Conservation (phyloP, 2,329 filamentous ascomycete genomes). For the Torrubiella hemipterigena region DNA sequence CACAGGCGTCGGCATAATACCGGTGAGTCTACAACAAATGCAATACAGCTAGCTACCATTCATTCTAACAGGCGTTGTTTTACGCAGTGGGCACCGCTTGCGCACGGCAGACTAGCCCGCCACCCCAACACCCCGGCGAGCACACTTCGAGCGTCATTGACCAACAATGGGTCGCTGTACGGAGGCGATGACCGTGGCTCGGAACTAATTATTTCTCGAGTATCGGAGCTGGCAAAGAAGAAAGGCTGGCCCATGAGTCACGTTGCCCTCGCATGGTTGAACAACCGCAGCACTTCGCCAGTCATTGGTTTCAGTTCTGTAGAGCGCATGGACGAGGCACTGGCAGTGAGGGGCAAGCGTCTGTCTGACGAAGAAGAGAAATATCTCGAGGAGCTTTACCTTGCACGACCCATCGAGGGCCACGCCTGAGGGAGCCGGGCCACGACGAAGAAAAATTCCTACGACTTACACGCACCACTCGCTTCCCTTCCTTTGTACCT, state of each 20-base stretch:
- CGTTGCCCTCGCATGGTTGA: constrained; percentile 52
- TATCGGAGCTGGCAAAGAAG: constrained; percentile 43
- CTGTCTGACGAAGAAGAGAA: constrained; percentile 45
- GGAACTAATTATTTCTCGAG: constrained; percentile 15
- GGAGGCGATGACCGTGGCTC: constrained; percentile 30
- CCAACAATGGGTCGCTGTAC: constrained; percentile 15
- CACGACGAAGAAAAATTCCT: no score
- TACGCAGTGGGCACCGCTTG: constrained; percentile 1
- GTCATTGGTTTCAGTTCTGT: constrained; percentile 49
- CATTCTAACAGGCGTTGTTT: no score
- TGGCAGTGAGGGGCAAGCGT: constrained; percentile 28
- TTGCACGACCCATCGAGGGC: constrained; percentile 34
- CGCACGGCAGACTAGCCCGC: constrained; percentile 1
- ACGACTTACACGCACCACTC: no score
- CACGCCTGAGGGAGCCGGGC: constrained; percentile 11
- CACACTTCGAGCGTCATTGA: background rate
- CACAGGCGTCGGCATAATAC: constrained; percentile 23
- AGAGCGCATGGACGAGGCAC: constrained; percentile 47
- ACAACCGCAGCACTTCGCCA: constrained; percentile 38
- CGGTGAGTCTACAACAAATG: constrained; percentile 4
- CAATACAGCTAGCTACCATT: no score
- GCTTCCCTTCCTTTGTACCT: no score
- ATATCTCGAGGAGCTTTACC: constrained; percentile 50
- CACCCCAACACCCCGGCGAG: background rate
- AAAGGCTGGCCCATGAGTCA: constrained; percentile 47